Percentiles rank a stretch among this genome's conserved stretches.
These are phyloP conservation scores for Xylaria flabelliformis DNA, from an alignment of 495 filamentous ascomycete species.

Conservation along the genomic window DNA sequence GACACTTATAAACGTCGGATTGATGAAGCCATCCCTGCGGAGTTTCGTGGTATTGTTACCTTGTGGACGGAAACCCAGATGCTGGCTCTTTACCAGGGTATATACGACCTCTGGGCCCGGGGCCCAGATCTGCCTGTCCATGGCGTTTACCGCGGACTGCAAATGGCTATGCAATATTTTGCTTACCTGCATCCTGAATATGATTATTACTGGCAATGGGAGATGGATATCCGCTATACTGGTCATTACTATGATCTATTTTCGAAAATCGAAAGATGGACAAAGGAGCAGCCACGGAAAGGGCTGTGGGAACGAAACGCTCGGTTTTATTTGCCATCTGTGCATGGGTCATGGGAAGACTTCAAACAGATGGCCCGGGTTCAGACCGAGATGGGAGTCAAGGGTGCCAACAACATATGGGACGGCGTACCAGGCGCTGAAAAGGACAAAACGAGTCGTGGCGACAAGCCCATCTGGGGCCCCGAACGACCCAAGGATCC, in stretches of 20 bases:
- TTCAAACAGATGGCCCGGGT: slow-evolving; percentile 92
- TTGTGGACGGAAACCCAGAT: slow-evolving; percentile 95
- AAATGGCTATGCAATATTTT: slow-evolving; percentile 95
- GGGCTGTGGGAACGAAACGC: slow-evolving; percentile 92
- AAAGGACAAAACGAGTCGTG: slow-evolving; percentile 41
- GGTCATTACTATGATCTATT: slow-evolving; percentile 97
- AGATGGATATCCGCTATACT: slow-evolving; percentile 95
- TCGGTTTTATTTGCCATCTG: slow-evolving; percentile 87
- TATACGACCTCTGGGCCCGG: slow-evolving; percentile 74
- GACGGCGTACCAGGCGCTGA: slow-evolving; percentile 46
- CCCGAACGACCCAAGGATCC: slow-evolving; percentile 70
- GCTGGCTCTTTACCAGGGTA: slow-evolving; percentile 81
- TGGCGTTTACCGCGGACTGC: slow-evolving; percentile 87
- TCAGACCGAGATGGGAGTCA: slow-evolving; percentile 82
- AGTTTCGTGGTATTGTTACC: slow-evolving; percentile 87
- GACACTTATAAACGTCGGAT: slow-evolving; percentile 65
- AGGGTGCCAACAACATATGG: slow-evolving; percentile 76
- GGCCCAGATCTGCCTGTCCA: slow-evolving; percentile 75
- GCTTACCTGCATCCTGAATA: slow-evolving; percentile 90
- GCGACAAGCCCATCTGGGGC: slow-evolving; percentile 83
- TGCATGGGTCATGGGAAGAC: slow-evolving; percentile 91
- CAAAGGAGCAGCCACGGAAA: slow-evolving; percentile 83
- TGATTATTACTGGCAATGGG: slow-evolving; percentile 98
- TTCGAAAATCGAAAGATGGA: slow-evolving; percentile 74
- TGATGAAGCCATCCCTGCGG: slow-evolving; percentile 73